Base-by-base conservation (phyloP, 768 basidiomycete genomes). In the Hebeloma cylindrosporum region DNA sequence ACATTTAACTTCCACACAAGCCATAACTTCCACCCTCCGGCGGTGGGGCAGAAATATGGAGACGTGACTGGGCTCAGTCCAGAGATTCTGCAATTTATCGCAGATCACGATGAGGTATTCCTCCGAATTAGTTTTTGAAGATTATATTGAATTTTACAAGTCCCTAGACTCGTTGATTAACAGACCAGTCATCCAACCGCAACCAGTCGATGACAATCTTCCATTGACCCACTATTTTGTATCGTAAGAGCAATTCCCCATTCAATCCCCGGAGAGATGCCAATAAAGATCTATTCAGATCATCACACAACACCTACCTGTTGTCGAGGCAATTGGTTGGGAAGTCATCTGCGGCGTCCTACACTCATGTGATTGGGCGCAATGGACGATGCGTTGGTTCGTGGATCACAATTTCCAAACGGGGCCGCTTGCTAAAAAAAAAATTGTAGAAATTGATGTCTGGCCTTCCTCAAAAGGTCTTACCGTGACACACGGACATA, bases 281-380 rank as follows among this genome's bases (percentile, higher is more conserved):
- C 35, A 34, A 37, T 13, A 10, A n/a, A n/a, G 17, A 17, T 5
- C 16, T 33, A 9, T 41, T 11, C 58, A 80, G 80, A 4, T 79
- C 81, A 1, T 82, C 80, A 0, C 82, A 85, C 52, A 84, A 85
- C 54, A 83, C 83, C 2, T 85, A 85, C 51, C 71, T 85, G 0
- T 62, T 82, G 2, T 70, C 77, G 1, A 69, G 77, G 30, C 82
- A 83, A 53, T 59, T 84, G 18, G 60, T 79, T 11, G 82, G 82
- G 5, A 67, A 66, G 27, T 63, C 79, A 4, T 80, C 80, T 4
- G 70, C 78, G 4, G 69, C 66, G 3, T 73, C 71, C 0, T 85
- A 85, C 52, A 73, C 66, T 2, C 72, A 79, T 48, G 79, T 83
- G 21, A 61, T 83, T 13, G 64, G 62, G 23, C 69, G 73, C 4